Percentiles rank a stretch among this genome's conserved stretches.
Conservation (phyloP, 768 basidiomycete genomes). For the Suillus luteus region DNA sequence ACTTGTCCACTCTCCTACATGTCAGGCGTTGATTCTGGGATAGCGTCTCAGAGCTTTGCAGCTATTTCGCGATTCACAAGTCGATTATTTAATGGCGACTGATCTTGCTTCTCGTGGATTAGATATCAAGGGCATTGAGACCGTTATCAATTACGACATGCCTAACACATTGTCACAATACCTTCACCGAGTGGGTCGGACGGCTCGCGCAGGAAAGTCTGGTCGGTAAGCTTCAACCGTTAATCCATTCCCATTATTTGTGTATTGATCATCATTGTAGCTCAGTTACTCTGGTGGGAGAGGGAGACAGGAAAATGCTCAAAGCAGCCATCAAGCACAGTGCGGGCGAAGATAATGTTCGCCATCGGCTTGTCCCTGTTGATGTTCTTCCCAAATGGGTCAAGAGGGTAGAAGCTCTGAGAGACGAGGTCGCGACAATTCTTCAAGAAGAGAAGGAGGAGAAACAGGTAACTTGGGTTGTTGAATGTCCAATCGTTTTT, state of each 20-base stretch:
- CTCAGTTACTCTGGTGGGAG: constrained; percentile 93
- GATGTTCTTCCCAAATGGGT: constrained; percentile 75
- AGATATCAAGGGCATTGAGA: constrained; percentile 97
- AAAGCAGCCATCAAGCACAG: constrained; percentile 94
- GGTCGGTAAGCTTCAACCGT: constrained; percentile 66
- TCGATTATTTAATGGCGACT: constrained; percentile 95
- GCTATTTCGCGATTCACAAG: constrained; percentile 81
- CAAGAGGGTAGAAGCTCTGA: constrained; percentile 67
- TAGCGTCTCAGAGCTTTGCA: constrained; percentile 87
- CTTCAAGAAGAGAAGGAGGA: constrained; percentile 94
- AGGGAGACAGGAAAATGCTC: constrained; percentile 93
- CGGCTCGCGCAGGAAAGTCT: constrained; percentile 90
- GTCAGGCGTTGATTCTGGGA: constrained; percentile 11
- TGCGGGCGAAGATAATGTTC: constrained; percentile 72
- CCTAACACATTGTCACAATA: constrained; percentile 91
- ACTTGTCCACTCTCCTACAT: constrained; percentile 6
- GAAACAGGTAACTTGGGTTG: constrained; percentile 62
- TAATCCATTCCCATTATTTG: not conserved
- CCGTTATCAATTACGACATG: constrained; percentile 99
- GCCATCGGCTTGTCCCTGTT: constrained; percentile 83
- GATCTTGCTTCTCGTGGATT: constrained; percentile 94
- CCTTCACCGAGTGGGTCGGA: constrained; percentile 95
- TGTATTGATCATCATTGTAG: constrained; percentile 40
- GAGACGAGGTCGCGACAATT: constrained; percentile 76
- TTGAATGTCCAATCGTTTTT: constrained; percentile 13